Base-by-base conservation (phyloP, 164 flowering plant genomes). In the Vitis riparia region DNA sequence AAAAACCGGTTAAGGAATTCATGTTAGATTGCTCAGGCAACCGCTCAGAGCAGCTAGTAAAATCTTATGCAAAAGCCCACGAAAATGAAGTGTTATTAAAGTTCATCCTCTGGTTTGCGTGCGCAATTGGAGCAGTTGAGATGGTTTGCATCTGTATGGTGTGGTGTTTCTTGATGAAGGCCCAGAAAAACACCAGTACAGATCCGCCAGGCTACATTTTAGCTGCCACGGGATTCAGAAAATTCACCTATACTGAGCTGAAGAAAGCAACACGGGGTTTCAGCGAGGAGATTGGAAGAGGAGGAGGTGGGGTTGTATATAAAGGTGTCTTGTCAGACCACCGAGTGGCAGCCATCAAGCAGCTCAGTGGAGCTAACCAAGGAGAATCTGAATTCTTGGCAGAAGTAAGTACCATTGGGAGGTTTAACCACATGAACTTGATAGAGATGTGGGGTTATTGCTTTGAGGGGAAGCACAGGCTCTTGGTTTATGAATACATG, bases 401-500 rank as follows among this genome's bases (percentile, higher is more conserved):
- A 32, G 44, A 32, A 32, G 44, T 32, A 32, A 32, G 44, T 6
- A 32, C 44, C 44, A 32, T 32, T 32, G 44, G 44, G 44, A 32
- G 49, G 83, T 75, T 14, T 82, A 75, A 32, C 44, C 44, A 32
- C 44, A 32, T 32, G 44, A 32, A 32, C 44, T 32, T 32, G 44
- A 32, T 32, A 32, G 44, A 32, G 44, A 32, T 32, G 44, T 32
- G 44, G 44, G 44, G 44, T 32, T 32, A 32, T 32, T 32, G 44
- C 44, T 32, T 32, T 32, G 44, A 3, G 44, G 44, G 44, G 5
- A 32, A 32, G 44, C 44, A 32, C 44, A 32, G 44, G 44, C 6
- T 32, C 4, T 32, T 32, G 44, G 44, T 32, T 3, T 32, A 32
- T 32, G 85, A 82, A 59, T 73, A 78, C 79, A 66, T 78, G 69